Evolutionary conservation across 371 early-diverging fungal genomes (phyloP), one percentile per base, ranked within the genome.

Genomic region (Apophysomyces elegans): DNA sequence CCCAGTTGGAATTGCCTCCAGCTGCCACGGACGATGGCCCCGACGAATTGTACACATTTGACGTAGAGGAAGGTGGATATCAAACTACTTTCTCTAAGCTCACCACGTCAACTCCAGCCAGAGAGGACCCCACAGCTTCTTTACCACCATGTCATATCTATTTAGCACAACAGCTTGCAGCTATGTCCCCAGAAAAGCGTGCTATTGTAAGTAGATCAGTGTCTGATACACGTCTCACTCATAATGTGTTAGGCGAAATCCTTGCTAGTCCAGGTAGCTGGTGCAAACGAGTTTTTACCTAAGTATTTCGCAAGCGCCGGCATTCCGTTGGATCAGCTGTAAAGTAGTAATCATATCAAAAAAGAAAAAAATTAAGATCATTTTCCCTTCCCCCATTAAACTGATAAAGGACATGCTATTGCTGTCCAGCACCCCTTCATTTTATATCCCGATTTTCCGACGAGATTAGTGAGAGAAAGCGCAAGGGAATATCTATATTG

Each of bases 11-110:
- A 64, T 69, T 83, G 8, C 89, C 93, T 6, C 80, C 78, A 37
- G 78, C 81, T 21, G 66, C 78, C 54, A 77, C 84, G 5, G 84
- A 72, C 1, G 88, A 88, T 5, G 85, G 84, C 9, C 88, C 88
- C 38, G 93, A 92, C 69, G 88, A 88, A 38, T 78, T 91, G 46
- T 86, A 89, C 62, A 83, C 87, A 37, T 74, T 90, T 2, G 93
- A 93, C 76, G 75, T 92, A 26, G 92, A 91, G 62, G 80, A 78
- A 39, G 88, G 86, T 41, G 94, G 94, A 1, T 94, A 93, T 72
- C 94, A 93, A 68, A 90, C 90, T 9, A 79, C 89, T 54, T 94
- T 88, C 74, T 80, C 90, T 9, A 85, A 84, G 46, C 74, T 92
- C 44, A 77, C 88, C 11, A 89, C 92, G 0, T 73, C 84, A 13